phyloP scores from a whole-genome alignment of 2,329 filamentous ascomycete genomes.

The Ampelomyces quisqualis region DNA sequence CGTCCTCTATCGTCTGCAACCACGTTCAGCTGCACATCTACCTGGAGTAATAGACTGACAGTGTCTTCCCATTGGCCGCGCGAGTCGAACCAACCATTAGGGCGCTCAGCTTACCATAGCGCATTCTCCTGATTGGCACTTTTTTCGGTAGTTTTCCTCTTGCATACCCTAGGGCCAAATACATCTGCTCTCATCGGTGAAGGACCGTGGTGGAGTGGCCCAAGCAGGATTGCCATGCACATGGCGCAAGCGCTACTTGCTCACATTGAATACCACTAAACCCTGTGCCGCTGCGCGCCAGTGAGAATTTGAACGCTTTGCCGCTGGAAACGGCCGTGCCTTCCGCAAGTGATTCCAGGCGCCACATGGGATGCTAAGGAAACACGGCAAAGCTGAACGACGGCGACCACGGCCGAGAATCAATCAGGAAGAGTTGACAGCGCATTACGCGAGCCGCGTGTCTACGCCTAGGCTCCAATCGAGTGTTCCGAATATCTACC shows the following conservation, averaged over 20 bases:
- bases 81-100: background rate
- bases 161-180: slow-evolving; percentile 11
- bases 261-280: slow-evolving; percentile 9
- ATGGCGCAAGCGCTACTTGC: slow-evolving; percentile 17
- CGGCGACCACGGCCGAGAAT: slow-evolving; percentile 6
- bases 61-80: slow-evolving; percentile 14
- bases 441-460: slow-evolving; percentile 6
- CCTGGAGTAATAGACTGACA: slow-evolving; percentile 10
- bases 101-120: slow-evolving; percentile 12
- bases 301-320: slow-evolving; percentile 1
- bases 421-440: slow-evolving; percentile 2
- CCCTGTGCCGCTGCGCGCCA: slow-evolving; percentile 6
- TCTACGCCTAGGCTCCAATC: slow-evolving; percentile 10
- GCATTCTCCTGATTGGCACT: slow-evolving; percentile 1
- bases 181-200: slow-evolving; percentile 15
- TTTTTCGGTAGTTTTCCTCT: slow-evolving; percentile 19
- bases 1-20: slow-evolving; percentile 23
- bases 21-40: slow-evolving; percentile 20
- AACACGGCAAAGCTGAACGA: slow-evolving; percentile 1
- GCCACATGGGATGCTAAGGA: slow-evolving; percentile 5
- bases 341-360: slow-evolving; percentile 4
- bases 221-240: slow-evolving; percentile 10
- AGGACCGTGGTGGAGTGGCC: slow-evolving; percentile 9
- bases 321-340: background rate
- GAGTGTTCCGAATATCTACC: slow-evolving; percentile 6